A percentile compares a stretch with the other conserved stretches of the same genome.
These are phyloP conservation scores for Solanum habrochaites DNA, from an alignment of 257 asterid species.

Conservation along the genomic window DNA sequence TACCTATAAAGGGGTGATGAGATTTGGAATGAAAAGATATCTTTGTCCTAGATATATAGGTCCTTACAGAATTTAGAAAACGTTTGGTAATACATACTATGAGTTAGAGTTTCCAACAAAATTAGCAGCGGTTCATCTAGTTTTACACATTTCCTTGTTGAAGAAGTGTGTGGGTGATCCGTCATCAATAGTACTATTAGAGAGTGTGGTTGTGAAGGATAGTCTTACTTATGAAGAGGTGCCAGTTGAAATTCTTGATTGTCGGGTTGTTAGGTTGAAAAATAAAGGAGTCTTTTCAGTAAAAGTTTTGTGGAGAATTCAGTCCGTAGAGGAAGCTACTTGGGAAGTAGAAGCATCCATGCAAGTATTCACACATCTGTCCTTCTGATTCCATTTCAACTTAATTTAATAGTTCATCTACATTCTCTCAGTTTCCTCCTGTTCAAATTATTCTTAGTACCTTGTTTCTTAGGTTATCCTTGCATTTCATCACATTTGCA, in stretches of 20 bases:
- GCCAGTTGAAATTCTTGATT: not conserved
- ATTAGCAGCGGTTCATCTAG: not conserved
- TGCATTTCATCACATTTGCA: not conserved
- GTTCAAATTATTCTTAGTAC: not conserved
- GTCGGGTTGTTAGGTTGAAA: too few relatives aligned
- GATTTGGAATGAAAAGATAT: not conserved
- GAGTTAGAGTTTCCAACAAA: too few relatives aligned
- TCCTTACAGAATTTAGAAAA: too few relatives aligned
- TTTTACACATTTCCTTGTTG: not conserved
- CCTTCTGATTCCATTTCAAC: not conserved
- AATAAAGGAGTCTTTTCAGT: too few relatives aligned
- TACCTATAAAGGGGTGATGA: not conserved
- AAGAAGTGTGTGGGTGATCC: not conserved
- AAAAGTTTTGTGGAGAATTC: not conserved
- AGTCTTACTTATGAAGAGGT: not conserved
- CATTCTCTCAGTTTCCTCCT: not conserved
- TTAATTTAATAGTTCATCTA: not conserved
- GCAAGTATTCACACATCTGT: not conserved
- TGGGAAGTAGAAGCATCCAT: not conserved
- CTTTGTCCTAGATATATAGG: not conserved
- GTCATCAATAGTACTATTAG: not conserved
- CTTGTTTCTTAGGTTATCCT: not conserved
- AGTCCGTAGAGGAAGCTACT: not conserved
- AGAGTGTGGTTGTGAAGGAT: not conserved
- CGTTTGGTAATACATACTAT: not conserved